phyloP scores from a whole-genome alignment of 257 asterid genomes.

The Solanum virginianum region DNA sequence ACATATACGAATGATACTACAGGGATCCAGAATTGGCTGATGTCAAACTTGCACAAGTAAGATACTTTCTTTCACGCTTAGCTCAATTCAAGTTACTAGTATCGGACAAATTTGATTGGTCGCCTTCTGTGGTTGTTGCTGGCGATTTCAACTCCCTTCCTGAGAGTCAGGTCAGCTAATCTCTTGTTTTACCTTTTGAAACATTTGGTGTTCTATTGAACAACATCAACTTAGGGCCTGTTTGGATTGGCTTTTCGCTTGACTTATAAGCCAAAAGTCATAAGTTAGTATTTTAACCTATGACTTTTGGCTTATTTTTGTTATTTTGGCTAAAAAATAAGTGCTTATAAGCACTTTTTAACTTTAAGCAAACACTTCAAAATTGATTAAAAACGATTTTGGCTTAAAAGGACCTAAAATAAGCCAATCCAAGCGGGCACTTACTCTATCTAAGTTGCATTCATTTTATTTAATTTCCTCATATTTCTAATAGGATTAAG shows the following conservation, averaged over 20 bases:
- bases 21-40: slow-evolving; percentile 95
- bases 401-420: too few species aligned
- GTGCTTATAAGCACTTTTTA: too few species aligned
- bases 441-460: not conserved
- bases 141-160: slow-evolving; percentile 92
- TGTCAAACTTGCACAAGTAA: slow-evolving; percentile 82
- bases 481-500: not conserved
- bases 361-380: too few species aligned
- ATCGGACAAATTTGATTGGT: slow-evolving; percentile 42
- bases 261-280: too few species aligned
- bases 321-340: too few species aligned
- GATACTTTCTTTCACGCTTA: slow-evolving; percentile 68
- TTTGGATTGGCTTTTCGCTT: too few species aligned
- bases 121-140: slow-evolving; percentile 52
- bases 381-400: too few species aligned
- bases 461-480: not conserved
- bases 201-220: not conserved
- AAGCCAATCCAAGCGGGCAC: too few species aligned
- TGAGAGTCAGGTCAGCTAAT: slow-evolving; percentile 55
- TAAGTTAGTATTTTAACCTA: too few species aligned
- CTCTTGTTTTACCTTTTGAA: not conserved
- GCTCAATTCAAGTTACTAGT: slow-evolving; percentile 47
- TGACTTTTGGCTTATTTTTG: too few species aligned
- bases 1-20: not conserved
- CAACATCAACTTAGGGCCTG: not conserved